Percentiles rank a stretch among this genome's conserved stretches.
Evolutionary conservation across 176 grass and related monocot genomes (phyloP).

Genomic region (Eragrostis nindensis): DNA sequence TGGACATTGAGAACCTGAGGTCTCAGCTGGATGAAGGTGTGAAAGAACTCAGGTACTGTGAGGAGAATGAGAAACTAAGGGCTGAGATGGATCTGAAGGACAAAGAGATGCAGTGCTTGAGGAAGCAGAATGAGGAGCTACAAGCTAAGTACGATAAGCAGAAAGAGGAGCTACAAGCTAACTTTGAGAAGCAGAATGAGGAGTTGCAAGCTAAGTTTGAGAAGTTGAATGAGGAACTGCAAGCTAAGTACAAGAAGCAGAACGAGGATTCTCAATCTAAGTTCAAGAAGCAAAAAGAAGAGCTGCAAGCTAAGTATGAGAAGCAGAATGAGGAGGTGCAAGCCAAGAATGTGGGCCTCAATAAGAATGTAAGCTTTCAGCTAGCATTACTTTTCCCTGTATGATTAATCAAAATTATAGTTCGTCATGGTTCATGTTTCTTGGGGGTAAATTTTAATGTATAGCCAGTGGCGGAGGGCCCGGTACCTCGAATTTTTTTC

Average conservation of each 20-base stretch:
- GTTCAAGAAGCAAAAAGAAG: too few relatives aligned
- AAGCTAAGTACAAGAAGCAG: background rate
- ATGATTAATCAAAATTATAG: background rate
- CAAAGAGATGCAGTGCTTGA: too few relatives aligned
- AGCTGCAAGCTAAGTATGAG: background rate
- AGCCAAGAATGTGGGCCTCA: background rate
- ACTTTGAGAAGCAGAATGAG: background rate
- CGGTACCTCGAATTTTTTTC: too few relatives aligned
- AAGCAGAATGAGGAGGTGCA: background rate
- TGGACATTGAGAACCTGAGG: constrained; percentile 13
- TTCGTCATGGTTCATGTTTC: background rate
- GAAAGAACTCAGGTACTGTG: background rate
- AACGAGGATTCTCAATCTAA: background rate
- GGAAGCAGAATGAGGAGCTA: background rate
- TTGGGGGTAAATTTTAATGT: background rate
- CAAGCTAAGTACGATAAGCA: background rate
- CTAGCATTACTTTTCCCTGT: background rate
- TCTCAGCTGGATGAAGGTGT: constrained; percentile 3
- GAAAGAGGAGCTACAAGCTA: background rate
- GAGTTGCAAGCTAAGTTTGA: background rate
- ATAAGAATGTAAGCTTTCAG: constrained; percentile 7
- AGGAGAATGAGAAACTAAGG: too few relatives aligned
- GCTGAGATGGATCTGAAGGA: background rate
- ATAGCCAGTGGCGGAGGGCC: too few relatives aligned
- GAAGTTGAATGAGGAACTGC: too few relatives aligned